Evolutionary conservation across 768 basidiomycete genomes (phyloP).

Genomic region (Calocera cornea): DNA sequence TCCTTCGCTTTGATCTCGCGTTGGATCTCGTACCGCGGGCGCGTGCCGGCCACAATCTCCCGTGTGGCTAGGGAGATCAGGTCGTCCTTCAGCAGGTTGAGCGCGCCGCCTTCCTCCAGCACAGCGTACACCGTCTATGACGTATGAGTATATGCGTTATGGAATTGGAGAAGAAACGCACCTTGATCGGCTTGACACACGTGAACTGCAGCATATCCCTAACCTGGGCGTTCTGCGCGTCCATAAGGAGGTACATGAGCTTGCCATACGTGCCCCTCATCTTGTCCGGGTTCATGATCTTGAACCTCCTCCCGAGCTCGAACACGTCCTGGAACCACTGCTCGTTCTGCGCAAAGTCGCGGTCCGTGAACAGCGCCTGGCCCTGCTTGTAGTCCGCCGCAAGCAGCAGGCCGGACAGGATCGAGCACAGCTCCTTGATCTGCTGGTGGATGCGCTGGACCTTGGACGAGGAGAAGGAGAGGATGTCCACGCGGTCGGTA

Average conservation of each 20-base stretch:
- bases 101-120: constrained; percentile 48
- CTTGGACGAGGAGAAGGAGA: constrained; percentile 64
- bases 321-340: constrained; percentile 54
- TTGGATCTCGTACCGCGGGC: constrained; percentile 64
- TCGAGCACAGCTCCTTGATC: constrained; percentile 75
- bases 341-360: constrained; percentile 67
- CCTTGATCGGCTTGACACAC: constrained; percentile 59
- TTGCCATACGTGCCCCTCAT: constrained; percentile 85
- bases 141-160: background rate
- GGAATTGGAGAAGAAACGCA: background rate
- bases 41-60: constrained; percentile 62
- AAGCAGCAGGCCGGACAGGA: constrained; percentile 69
- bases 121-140: constrained; percentile 46
- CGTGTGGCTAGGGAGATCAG: constrained; percentile 63
- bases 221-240: constrained; percentile 74
- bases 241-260: constrained; percentile 61
- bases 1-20: constrained; percentile 75
- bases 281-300: constrained; percentile 87
- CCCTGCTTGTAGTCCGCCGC: constrained; percentile 79
- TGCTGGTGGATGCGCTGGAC: constrained; percentile 79
- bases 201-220: constrained; percentile 66
- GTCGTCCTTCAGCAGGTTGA: constrained; percentile 63
- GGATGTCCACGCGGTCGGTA: constrained; percentile 73
- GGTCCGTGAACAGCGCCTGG: constrained; percentile 71
- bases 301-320: constrained; percentile 42